Percentiles rank a stretch among this genome's conserved stretches.
phyloP scores from a whole-genome alignment of 768 basidiomycete genomes.

The Gloeophyllum trabeum region DNA sequence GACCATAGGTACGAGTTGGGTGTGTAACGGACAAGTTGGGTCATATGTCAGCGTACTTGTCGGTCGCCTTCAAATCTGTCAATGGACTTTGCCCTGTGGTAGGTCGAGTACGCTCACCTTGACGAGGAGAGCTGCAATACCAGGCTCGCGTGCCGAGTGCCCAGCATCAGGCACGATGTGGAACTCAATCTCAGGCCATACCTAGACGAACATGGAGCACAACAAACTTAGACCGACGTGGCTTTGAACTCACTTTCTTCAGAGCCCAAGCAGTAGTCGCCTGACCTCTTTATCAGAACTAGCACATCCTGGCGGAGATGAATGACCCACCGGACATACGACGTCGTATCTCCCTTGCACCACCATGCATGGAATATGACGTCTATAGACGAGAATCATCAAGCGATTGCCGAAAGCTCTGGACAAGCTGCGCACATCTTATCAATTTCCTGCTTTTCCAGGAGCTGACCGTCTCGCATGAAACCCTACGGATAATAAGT shows the following conservation, averaged over 20 bases:
- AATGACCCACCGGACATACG: slow-evolving; percentile 63
- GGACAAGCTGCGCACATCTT: slow-evolving; percentile 53
- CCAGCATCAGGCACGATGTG: slow-evolving; percentile 79
- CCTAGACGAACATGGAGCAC: slow-evolving; percentile 18
- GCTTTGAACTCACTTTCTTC: slow-evolving; percentile 39
- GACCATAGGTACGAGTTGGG: too few relatives aligned
- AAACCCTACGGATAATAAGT: slow-evolving; percentile 43
- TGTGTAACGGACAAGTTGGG: too few relatives aligned
- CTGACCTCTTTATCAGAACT: slow-evolving; percentile 27
- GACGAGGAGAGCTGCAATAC: slow-evolving; percentile 57
- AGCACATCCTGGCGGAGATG: neutral
- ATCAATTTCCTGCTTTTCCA: slow-evolving; percentile 75
- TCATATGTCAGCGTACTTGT: slow-evolving; percentile 29
- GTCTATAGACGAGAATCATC: slow-evolving; percentile 32
- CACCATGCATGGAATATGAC: slow-evolving; percentile 75
- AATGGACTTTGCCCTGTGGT: neutral
- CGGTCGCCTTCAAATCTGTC: slow-evolving; percentile 22
- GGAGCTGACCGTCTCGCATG: slow-evolving; percentile 79
- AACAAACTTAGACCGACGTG: neutral
- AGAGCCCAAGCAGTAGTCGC: slow-evolving; percentile 72
- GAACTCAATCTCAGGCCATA: slow-evolving; percentile 70
- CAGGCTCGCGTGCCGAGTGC: slow-evolving; percentile 71
- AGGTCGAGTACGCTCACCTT: slow-evolving; percentile 33
- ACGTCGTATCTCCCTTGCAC: slow-evolving; percentile 87
- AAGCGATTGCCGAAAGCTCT: neutral